These are phyloP conservation scores for Guyanaporus albipodus DNA, from an alignment of 768 basidiomycete species.

Conservation along the genomic window DNA sequence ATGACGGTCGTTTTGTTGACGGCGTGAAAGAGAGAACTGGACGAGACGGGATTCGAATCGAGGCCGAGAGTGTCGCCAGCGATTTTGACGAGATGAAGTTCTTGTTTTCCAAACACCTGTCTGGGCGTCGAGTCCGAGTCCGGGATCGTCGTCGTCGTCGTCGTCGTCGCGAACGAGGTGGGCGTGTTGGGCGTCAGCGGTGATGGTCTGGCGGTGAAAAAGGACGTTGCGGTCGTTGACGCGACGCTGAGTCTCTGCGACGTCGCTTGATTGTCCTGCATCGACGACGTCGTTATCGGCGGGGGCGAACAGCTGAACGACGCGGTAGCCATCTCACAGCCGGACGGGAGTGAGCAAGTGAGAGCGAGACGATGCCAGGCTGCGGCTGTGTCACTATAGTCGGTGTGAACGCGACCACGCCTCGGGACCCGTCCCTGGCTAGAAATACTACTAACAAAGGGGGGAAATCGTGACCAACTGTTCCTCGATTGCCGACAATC, in stretches of 20 bases:
- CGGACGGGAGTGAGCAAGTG: too few species aligned
- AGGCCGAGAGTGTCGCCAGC: conserved; percentile 45
- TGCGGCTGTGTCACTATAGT: neutral
- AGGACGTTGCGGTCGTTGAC: conserved; percentile 24
- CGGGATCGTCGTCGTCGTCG: neutral
- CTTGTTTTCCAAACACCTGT: conserved; percentile 28
- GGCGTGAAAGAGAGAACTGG: conserved; percentile 27
- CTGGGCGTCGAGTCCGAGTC: conserved; percentile 29
- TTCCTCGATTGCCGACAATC: too few species aligned
- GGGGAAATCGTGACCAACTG: too few species aligned
- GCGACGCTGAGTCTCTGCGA: conserved; percentile 24
- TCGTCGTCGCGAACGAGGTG: too few species aligned
- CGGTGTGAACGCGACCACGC: too few species aligned
- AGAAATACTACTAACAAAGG: too few species aligned
- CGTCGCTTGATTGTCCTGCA: too few species aligned
- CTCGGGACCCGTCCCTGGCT: too few species aligned
- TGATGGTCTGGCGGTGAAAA: conserved; percentile 27
- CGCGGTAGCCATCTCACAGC: too few species aligned
- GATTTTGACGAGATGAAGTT: conserved; percentile 25
- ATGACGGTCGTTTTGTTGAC: conserved; percentile 33
- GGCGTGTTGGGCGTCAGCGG: neutral
- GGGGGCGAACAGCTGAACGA: neutral
- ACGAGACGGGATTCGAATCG: conserved; percentile 33
- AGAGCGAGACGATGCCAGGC: neutral
- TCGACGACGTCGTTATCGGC: conserved; percentile 1